A percentile compares a stretch with the other conserved stretches of the same genome.
Evolutionary conservation across 805 yeast species (phyloP).

Genomic region (Alloascoidea hylecoeti): DNA sequence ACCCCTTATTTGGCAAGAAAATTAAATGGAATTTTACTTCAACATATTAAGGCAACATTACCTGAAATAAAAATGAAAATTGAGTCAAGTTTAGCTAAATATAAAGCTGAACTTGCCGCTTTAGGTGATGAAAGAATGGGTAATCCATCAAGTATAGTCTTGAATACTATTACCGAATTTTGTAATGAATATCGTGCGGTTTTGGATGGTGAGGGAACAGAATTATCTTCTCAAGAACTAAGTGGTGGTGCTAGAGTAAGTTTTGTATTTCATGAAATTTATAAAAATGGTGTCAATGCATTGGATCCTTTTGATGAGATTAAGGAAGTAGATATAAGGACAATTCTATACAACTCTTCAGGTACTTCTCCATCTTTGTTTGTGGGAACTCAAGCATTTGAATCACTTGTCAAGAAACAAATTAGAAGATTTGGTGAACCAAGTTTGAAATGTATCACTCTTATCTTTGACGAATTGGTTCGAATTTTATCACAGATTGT

Average conservation of each 20-base stretch:
- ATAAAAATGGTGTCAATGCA: constrained; percentile 68
- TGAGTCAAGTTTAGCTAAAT: constrained; percentile 65
- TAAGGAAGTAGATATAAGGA: constrained; percentile 73
- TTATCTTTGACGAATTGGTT: constrained; percentile 73
- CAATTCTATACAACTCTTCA: constrained; percentile 77
- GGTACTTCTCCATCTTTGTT: constrained; percentile 82
- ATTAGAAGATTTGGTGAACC: constrained; percentile 78
- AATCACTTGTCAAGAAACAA: constrained; percentile 69
- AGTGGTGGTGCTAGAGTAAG: constrained; percentile 88
- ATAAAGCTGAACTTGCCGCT: constrained; percentile 45
- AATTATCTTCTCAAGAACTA: constrained; percentile 61
- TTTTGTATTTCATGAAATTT: constrained; percentile 77
- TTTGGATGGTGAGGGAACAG: constrained; percentile 72
- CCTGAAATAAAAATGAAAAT: constrained; percentile 76
- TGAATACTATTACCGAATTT: constrained; percentile 70
- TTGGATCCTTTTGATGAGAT: constrained; percentile 79
- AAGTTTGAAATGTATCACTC: constrained; percentile 57
- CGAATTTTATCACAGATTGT: constrained; percentile 66
- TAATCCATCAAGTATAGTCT: constrained; percentile 64
- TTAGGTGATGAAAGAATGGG: constrained; percentile 76
- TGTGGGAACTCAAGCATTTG: constrained; percentile 83
- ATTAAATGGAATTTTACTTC: constrained; percentile 60
- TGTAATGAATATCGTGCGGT: constrained; percentile 70
- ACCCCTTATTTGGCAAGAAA: constrained; percentile 78
- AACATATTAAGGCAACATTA: constrained; percentile 58